phyloP scores from a whole-genome alignment of 202 grass and related monocot species.

The Sporobolus alterniflorus region DNA sequence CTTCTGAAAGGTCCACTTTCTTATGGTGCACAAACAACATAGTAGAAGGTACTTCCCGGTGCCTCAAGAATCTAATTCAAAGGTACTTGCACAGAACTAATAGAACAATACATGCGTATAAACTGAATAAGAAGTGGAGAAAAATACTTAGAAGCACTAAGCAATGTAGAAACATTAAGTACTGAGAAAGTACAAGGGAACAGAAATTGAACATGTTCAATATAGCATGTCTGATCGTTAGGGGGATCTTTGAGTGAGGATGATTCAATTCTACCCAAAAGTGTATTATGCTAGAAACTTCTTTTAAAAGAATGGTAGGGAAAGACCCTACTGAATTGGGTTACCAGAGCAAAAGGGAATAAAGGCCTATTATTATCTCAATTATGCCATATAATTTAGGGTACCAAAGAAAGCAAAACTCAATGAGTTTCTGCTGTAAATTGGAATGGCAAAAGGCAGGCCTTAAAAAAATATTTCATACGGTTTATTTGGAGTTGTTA shows the following conservation, averaged over 20 bases:
- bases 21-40: neutral
- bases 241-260: neutral
- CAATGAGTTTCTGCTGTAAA: neutral
- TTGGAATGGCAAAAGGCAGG: neutral
- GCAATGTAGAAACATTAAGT: neutral
- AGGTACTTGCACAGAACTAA: neutral
- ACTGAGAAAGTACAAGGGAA: neutral
- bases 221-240: neutral
- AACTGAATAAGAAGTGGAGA: neutral
- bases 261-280: neutral
- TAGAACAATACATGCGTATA: neutral
- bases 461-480: neutral
- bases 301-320: neutral
- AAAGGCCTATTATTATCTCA: neutral
- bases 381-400: neutral
- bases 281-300: neutral
- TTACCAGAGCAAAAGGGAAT: neutral
- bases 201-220: neutral
- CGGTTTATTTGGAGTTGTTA: neutral
- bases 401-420: neutral
- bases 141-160: neutral
- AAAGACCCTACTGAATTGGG: neutral
- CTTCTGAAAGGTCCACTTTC: neutral
- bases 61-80: slow-evolving; percentile 1
- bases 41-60: neutral